Evolutionary conservation across 106 monocot genomes (phyloP).

Genomic region (Iris macrosiphon): DNA sequence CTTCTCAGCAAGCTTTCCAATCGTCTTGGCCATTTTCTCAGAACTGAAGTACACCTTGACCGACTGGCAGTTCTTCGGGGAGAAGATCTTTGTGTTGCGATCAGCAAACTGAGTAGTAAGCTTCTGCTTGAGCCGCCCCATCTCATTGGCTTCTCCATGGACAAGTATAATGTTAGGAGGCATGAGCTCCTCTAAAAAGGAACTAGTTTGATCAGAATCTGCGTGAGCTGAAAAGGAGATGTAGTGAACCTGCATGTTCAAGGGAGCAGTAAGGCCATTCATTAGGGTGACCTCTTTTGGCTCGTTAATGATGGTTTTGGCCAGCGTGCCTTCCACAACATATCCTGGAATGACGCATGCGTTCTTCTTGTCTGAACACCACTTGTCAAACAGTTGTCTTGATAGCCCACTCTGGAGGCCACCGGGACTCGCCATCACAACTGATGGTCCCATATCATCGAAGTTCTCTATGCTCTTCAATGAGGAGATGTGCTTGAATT

Average conservation of each 20-base stretch:
- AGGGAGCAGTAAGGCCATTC: slow-evolving; percentile 89
- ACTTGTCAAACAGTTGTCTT: slow-evolving; percentile 92
- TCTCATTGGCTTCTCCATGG: slow-evolving; percentile 95
- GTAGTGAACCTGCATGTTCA: slow-evolving; percentile 94
- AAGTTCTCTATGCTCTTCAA: slow-evolving; percentile 94
- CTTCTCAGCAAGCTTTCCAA: slow-evolving; percentile 78
- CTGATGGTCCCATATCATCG: slow-evolving; percentile 88
- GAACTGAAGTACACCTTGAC: slow-evolving; percentile 93
- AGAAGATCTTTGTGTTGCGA: slow-evolving; percentile 65
- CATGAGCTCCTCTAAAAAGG: slow-evolving; percentile 87
- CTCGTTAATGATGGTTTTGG: slow-evolving; percentile 95
- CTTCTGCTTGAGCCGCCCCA: slow-evolving; percentile 90
- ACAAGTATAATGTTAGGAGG: slow-evolving; percentile 94
- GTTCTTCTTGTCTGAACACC: slow-evolving; percentile 92
- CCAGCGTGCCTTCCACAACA: slow-evolving; percentile 89
- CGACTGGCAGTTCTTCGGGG: slow-evolving; percentile 73
- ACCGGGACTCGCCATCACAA: slow-evolving; percentile 98
- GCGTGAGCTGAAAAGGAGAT: slow-evolving; percentile 98
- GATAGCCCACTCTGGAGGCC: slow-evolving; percentile 94
- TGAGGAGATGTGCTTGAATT: slow-evolving; percentile 88
- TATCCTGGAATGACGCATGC: slow-evolving; percentile 96
- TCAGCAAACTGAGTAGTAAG: slow-evolving; percentile 59
- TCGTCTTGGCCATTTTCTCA: slow-evolving; percentile 95
- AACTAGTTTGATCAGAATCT: slow-evolving; percentile 87
- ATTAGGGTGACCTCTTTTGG: slow-evolving; percentile 97